phyloP scores from a whole-genome alignment of 2,329 filamentous ascomycete genomes.

The Madurella fahalii region DNA sequence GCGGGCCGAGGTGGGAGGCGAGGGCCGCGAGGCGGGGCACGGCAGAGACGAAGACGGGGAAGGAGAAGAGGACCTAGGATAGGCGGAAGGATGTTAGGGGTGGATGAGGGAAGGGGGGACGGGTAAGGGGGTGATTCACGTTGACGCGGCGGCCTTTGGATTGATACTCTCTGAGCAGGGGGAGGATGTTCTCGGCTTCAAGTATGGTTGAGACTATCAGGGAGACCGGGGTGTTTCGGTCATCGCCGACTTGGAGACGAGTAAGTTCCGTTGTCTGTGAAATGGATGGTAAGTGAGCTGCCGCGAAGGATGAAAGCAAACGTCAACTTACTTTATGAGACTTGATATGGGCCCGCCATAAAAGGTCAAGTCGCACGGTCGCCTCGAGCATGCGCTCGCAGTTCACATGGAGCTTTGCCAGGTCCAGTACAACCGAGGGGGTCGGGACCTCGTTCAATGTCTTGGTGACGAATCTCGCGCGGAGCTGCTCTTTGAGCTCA shows the following conservation, averaged over 20 bases:
- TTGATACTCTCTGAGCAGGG: slow-evolving; percentile 57
- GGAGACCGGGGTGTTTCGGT: slow-evolving; percentile 45
- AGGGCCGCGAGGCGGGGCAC: slow-evolving; percentile 57
- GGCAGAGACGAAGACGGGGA: slow-evolving; percentile 61
- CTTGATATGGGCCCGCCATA: slow-evolving; percentile 75
- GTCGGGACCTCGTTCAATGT: slow-evolving; percentile 57
- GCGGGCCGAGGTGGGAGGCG: slow-evolving; percentile 50
- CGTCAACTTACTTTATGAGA: slow-evolving; percentile 64
- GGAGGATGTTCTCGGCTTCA: slow-evolving; percentile 65
- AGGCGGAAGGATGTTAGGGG: slow-evolving; percentile 8
- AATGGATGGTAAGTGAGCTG: too few relatives aligned
- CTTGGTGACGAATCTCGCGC: slow-evolving; percentile 52
- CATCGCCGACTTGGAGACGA: slow-evolving; percentile 63
- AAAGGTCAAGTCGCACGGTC: slow-evolving; percentile 53
- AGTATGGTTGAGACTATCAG: slow-evolving; percentile 71
- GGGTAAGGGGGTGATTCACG: slow-evolving; percentile 37
- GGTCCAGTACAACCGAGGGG: slow-evolving; percentile 65
- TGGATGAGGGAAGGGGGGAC: slow-evolving; percentile 1
- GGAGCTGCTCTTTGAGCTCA: slow-evolving; percentile 34
- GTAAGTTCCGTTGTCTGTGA: slow-evolving; percentile 27
- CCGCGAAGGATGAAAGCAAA: too few relatives aligned
- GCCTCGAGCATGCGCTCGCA: slow-evolving; percentile 69
- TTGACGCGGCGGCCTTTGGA: slow-evolving; percentile 52
- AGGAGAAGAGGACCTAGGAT: slow-evolving; percentile 62
- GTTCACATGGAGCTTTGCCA: slow-evolving; percentile 61